Evolutionary conservation across 1,284 basidiomycete genomes (phyloP), one percentile per base, ranked within the genome.

Genomic region (Cystobasidium pallidum): DNA sequence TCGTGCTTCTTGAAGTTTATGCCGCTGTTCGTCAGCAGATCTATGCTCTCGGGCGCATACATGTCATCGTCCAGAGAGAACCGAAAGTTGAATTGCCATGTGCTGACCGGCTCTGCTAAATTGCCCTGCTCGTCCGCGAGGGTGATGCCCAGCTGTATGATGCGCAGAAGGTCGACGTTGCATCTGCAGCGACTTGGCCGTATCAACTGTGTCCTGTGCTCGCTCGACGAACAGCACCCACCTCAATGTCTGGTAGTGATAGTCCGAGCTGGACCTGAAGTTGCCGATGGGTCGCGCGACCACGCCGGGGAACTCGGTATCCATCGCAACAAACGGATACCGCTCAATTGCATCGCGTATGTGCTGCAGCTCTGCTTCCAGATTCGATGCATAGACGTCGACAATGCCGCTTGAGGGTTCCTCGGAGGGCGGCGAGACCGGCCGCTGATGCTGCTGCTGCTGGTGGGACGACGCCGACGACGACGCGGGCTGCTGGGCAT

Each of bases 81-180:
- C 77, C 88, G 87, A 83, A 99, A 98, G 83, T 99, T 99, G 84
- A 99, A 99, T 82, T 99, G 96, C 95, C 95, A 99, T 39, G 94
- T 97, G 64, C 91, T 91, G 61, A 89, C 87, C 66, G 94, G 92
- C 75, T 88, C 88, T 17, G 94, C 92, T 72, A 89, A 87, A 78
- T 94, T 89, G 7, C 95, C 95, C 36, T 96, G 87, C 81, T 93
- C 93, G 80, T 99, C 94, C 63, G 91, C 90, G 45, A 99, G 84
- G 1, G 95, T 97, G 76, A 99, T 86, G 8, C 95, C 95, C 72
- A 99, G 88, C 83, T 99, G 95, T 70, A 99, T 97, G 82, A 98
- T 92, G 83, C 93, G 94, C 78, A 99, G 86, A 68, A 99, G 85
- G 85, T 99, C 95, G 79, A 99, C 96, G 81, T 99, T 99, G 83